Percentiles rank a stretch among this genome's conserved stretches.
phyloP scores from a whole-genome alignment of 2,329 filamentous ascomycete species.

The Fusarium sp. region DNA sequence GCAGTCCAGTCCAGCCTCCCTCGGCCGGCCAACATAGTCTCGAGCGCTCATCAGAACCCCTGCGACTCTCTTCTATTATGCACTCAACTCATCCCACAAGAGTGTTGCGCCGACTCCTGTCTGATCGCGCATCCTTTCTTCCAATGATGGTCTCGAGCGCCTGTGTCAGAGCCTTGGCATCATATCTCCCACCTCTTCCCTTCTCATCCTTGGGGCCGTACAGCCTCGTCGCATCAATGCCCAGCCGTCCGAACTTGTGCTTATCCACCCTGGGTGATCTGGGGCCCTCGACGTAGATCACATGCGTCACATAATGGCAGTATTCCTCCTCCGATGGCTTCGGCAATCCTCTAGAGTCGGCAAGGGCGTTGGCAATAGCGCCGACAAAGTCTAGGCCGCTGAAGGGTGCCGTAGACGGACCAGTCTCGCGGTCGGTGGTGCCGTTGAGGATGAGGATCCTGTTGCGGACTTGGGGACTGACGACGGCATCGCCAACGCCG shows the following conservation, averaged over 20 bases:
- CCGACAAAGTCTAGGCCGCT: slow-evolving; percentile 82
- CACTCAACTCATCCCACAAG: slow-evolving; percentile 47
- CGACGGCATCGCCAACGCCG: slow-evolving; percentile 72
- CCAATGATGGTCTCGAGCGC: slow-evolving; percentile 82
- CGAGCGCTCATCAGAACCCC: background rate
- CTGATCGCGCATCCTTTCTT: slow-evolving; percentile 52
- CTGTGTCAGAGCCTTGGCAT: slow-evolving; percentile 76
- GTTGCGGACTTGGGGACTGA: slow-evolving; percentile 58
- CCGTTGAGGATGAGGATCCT: slow-evolving; percentile 90
- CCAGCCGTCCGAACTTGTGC: slow-evolving; percentile 67
- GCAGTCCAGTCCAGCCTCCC: background rate
- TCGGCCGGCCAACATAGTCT: too few species aligned
- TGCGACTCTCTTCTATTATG: background rate
- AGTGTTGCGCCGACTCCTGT: slow-evolving; percentile 57
- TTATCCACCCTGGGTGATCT: slow-evolving; percentile 76
- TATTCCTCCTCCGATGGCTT: slow-evolving; percentile 58
- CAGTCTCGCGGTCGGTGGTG: slow-evolving; percentile 85
- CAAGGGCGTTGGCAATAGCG: slow-evolving; percentile 78
- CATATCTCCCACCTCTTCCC: slow-evolving; percentile 69
- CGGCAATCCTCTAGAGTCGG: slow-evolving; percentile 67
- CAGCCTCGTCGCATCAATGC: slow-evolving; percentile 79
- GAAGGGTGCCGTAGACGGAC: slow-evolving; percentile 71
- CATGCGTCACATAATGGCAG: slow-evolving; percentile 78
- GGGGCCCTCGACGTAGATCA: slow-evolving; percentile 79
- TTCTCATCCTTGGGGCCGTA: slow-evolving; percentile 70